Base-by-base conservation (phyloP, 352 stramenopile genomes). In the Pythium aristosporum region DNA sequence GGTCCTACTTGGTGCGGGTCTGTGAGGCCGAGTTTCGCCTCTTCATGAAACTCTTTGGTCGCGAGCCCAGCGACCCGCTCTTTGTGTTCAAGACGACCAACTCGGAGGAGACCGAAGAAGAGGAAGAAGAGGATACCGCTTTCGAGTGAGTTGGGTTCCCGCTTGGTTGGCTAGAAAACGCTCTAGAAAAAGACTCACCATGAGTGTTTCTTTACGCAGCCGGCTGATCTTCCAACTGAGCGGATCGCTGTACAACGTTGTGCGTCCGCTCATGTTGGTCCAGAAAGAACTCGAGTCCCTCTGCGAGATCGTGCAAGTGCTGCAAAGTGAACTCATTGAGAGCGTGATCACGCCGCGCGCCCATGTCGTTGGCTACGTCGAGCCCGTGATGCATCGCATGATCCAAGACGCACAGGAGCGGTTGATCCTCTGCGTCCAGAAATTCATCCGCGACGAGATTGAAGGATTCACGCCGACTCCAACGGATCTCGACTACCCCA, bases 401-500 rank as follows among this genome's bases (percentile, higher is more conserved):
- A 85, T 93, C 43, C 82, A 91, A 61, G 86, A 95, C 41, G 82
- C 84, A 4, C 84, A 93, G 51, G 86, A 95, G 53, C 82, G 85
- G 9, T 67, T 95, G 11, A 93, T 93, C 43, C 63, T 93, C 20
- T 93, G 85, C 61, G 86, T 91, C 51, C 84, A 95, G 56, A 93
- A 88, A 56, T 95, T 80, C 55, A 89, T 93, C 50, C 82, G 83
- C 21, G 84, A 95, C 57, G 82, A 93, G 41, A 93, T 95, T 39
- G 77, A 93, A 64, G 84, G 80, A 1, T 95, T 92, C 61, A 72
- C 71, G 20, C 82, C 84, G 25, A 77, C 70, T 0, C 8, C 65
- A 1, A 62, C 50, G 2, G 84, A 95, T 41, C 53, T 95, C 16
- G 70, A 91, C 57, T 95, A 95, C 67, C 86, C 86, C 0, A 71